Conservation (phyloP, 139 green algal species). For the Chlorella vulgaris region DNA sequence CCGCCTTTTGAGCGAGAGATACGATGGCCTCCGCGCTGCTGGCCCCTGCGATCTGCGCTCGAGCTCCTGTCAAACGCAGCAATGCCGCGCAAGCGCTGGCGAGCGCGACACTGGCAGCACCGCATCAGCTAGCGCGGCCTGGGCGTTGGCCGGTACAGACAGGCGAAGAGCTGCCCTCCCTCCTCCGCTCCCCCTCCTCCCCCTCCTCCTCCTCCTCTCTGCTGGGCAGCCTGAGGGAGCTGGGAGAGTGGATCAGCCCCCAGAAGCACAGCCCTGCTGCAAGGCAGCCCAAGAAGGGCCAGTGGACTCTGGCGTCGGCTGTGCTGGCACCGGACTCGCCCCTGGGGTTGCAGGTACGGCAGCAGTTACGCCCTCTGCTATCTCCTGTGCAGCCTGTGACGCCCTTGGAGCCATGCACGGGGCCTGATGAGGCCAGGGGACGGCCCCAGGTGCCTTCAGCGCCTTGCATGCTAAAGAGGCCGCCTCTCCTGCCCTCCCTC, state of each 20-base stretch:
- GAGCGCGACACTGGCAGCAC: neutral
- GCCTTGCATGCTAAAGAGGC: no score
- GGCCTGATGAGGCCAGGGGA: neutral
- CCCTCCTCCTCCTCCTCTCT: neutral
- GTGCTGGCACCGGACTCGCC: neutral
- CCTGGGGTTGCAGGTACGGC: neutral
- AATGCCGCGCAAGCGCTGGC: neutral
- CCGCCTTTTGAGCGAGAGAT: no score
- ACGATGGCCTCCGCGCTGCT: no score
- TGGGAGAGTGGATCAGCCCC: slow-evolving; percentile 1
- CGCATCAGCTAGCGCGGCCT: neutral
- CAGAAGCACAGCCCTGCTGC: neutral
- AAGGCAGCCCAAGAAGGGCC: neutral
- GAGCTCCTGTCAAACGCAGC: neutral
- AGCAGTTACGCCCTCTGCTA: no score
- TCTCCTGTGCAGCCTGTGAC: neutral
- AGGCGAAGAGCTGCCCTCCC: no score
- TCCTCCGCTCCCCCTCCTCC: neutral
- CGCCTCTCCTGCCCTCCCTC: neutral
- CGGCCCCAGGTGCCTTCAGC: no score
- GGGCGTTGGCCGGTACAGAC: neutral
- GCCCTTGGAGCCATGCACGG: neutral
- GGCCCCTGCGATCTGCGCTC: no score
- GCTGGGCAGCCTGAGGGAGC: neutral
- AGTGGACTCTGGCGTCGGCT: neutral